Percentiles rank a stretch among this genome's conserved stretches.
Conservation (phyloP, 108 stramenopile species). For the Fistulifera pelliculosa region DNA sequence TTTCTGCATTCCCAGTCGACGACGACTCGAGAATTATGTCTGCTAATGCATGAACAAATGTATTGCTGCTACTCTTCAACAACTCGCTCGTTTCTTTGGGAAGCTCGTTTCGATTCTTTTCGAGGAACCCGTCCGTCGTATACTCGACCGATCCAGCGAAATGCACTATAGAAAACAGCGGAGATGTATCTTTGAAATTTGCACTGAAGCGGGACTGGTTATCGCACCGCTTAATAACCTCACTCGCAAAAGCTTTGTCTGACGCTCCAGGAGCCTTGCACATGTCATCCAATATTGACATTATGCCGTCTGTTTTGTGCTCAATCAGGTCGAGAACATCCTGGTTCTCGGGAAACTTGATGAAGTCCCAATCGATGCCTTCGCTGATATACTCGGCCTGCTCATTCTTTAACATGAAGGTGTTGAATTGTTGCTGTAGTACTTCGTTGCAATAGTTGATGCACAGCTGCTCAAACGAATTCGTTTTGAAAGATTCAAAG, state of each 20-base stretch:
- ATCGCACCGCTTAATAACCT: slow-evolving; percentile 52
- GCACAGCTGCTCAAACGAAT: slow-evolving; percentile 92
- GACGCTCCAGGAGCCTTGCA: slow-evolving; percentile 47
- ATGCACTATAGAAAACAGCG: slow-evolving; percentile 58
- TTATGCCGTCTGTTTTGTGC: slow-evolving; percentile 62
- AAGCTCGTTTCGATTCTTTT: slow-evolving; percentile 88
- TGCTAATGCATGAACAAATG: slow-evolving; percentile 35
- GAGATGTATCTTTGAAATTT: slow-evolving; percentile 43
- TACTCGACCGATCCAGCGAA: slow-evolving; percentile 87
- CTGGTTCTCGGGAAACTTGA: slow-evolving; percentile 88
- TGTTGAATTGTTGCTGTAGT: slow-evolving; percentile 88
- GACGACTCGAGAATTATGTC: slow-evolving; percentile 23
- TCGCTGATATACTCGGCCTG: slow-evolving; percentile 74
- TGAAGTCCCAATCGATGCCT: slow-evolving; percentile 84
- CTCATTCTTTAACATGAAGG: slow-evolving; percentile 83
- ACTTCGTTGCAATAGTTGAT: slow-evolving; percentile 96
- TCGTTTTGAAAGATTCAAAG: slow-evolving; percentile 91
- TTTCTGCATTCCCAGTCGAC: background rate
- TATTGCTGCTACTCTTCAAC: slow-evolving; percentile 36
- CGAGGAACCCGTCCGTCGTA: slow-evolving; percentile 65
- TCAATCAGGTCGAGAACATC: slow-evolving; percentile 85
- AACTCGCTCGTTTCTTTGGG: slow-evolving; percentile 65
- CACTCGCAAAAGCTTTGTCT: slow-evolving; percentile 45
- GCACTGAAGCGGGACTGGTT: slow-evolving; percentile 34
- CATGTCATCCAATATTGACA: slow-evolving; percentile 69